Evolutionary conservation across 306 rosid species (phyloP).

Genomic region (Acacia confusa): DNA sequence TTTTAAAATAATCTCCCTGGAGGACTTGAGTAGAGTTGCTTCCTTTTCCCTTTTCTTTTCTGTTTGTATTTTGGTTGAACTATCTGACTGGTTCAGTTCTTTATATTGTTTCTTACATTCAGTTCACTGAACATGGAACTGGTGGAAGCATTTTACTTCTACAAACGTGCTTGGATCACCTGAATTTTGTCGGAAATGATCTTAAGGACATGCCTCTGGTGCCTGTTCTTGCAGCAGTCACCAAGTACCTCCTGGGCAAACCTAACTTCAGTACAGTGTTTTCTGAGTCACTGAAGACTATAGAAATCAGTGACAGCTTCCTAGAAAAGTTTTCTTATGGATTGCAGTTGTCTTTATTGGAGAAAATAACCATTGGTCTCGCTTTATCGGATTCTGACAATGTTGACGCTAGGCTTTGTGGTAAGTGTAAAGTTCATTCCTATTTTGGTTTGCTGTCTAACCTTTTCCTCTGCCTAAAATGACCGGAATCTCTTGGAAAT

Average conservation of each 20-base stretch:
- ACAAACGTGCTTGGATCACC: constrained; percentile 77
- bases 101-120: constrained; percentile 34
- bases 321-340: constrained; percentile 60
- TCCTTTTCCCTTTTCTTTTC: neutral
- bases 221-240: constrained; percentile 53
- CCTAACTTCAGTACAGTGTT: constrained; percentile 85
- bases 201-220: constrained; percentile 49
- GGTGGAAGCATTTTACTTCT: constrained; percentile 86
- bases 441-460: constrained; percentile 21
- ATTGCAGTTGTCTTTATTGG: constrained; percentile 64
- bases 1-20: neutral
- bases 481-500: neutral
- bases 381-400: constrained; percentile 90
- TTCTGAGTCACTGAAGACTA: constrained; percentile 67
- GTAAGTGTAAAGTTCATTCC: constrained; percentile 47
- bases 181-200: constrained; percentile 49
- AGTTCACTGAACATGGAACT: constrained; percentile 78
- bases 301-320: constrained; percentile 66
- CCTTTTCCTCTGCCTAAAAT: constrained; percentile 10
- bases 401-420: constrained; percentile 63
- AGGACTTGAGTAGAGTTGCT: constrained; percentile 14
- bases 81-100: constrained; percentile 22
- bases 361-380: constrained; percentile 78
- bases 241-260: constrained; percentile 68
- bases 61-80: constrained; percentile 6